phyloP scores from a whole-genome alignment of 208 protist genomes.

The Leptomonas pyrrhocoris region DNA sequence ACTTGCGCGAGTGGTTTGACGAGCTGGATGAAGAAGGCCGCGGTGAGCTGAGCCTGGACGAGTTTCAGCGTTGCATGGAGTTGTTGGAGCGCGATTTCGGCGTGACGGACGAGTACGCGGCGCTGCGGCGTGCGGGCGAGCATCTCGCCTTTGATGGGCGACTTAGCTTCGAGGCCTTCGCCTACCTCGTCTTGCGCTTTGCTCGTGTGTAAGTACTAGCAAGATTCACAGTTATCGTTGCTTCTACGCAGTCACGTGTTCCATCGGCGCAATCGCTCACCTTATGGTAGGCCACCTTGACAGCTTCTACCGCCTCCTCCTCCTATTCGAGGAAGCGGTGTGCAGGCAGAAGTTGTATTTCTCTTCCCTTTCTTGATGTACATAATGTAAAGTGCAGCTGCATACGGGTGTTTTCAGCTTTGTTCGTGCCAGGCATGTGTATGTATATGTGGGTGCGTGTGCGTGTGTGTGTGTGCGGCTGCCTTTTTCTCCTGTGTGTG shows the following conservation, averaged over 20 bases:
- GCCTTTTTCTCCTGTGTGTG: no score
- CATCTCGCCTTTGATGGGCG: conserved; percentile 50
- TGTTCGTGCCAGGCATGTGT: no score
- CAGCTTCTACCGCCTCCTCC: no score
- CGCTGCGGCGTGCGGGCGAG: conserved; percentile 48
- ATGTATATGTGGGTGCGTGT: background rate
- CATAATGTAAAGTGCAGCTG: no score
- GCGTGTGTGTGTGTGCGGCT: no score
- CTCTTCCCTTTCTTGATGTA: no score
- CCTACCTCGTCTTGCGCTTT: conserved; percentile 78
- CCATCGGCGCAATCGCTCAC: background rate
- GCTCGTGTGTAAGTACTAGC: conserved; percentile 32
- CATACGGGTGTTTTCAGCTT: no score
- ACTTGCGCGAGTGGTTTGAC: conserved; percentile 78
- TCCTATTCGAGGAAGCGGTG: no score
- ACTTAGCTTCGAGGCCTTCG: conserved; percentile 77
- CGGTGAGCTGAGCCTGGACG: conserved; percentile 42
- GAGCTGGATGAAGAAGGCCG: conserved; percentile 40
- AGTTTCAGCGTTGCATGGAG: conserved; percentile 52
- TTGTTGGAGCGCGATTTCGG: conserved; percentile 72
- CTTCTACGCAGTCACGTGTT: no score
- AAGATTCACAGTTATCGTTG: no score
- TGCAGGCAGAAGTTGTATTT: no score
- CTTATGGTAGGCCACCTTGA: background rate
- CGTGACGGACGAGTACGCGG: conserved; percentile 44